phyloP scores from a whole-genome alignment of 78 protist species.

The Chrysochromulina parva region DNA sequence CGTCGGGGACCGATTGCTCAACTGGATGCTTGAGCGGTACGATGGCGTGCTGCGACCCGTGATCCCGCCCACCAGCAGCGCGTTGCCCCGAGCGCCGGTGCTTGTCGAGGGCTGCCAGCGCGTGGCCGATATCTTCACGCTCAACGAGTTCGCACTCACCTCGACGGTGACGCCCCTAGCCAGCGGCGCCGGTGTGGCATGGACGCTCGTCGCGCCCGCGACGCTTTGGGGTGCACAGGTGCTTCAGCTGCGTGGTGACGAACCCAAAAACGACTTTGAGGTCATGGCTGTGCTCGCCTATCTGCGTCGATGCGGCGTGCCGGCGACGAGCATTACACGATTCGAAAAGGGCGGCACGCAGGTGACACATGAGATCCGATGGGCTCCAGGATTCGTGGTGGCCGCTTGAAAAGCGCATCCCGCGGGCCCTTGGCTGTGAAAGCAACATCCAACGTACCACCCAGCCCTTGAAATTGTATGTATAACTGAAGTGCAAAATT shows the following conservation, averaged over 20 bases:
- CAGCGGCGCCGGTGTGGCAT: background rate
- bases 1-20: background rate
- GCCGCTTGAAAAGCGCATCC: too few species aligned
- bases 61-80: too few species aligned
- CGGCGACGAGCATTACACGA: too few species aligned
- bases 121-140: background rate
- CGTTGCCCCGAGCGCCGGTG: background rate
- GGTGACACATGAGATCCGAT: too few species aligned
- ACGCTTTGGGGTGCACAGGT: background rate
- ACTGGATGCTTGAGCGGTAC: background rate
- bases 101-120: background rate
- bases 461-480: too few species aligned
- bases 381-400: too few species aligned
- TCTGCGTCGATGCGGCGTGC: background rate
- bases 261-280: background rate
- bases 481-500: too few species aligned
- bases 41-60: background rate
- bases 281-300: background rate
- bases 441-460: too few species aligned
- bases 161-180: background rate
- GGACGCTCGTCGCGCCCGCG: background rate
- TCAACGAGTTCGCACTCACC: background rate
- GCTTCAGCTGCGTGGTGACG: background rate
- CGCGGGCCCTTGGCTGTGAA: too few species aligned
- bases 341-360: too few species aligned